A percentile compares a stretch with the other conserved stretches of the same genome.
These are phyloP conservation scores for Oryza punctata DNA, from an alignment of 176 grass and related monocot species.

Conservation along the genomic window DNA sequence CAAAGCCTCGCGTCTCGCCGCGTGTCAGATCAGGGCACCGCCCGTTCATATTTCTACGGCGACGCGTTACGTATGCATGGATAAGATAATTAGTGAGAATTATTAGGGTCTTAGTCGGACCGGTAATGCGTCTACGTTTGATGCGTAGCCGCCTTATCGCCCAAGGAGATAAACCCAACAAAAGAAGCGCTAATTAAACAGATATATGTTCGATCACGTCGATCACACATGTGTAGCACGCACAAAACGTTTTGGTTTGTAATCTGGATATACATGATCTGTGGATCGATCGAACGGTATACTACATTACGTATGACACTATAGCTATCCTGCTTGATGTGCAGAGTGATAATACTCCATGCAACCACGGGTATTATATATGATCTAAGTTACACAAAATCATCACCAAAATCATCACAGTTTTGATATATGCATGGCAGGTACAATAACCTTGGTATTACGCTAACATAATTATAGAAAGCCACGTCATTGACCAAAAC, in stretches of 20 bases:
- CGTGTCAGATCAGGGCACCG: conserved; percentile 3
- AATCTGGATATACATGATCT: background rate
- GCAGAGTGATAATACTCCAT: too few species aligned
- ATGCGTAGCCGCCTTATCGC: conserved; percentile 10
- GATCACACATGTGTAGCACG: conserved; percentile 4
- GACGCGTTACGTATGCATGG: background rate
- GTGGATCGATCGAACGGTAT: background rate
- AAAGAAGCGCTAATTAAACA: background rate
- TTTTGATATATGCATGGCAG: too few species aligned
- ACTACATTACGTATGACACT: too few species aligned
- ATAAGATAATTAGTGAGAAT: conserved; percentile 1
- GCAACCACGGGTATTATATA: too few species aligned
- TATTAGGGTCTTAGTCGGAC: conserved; percentile 2
- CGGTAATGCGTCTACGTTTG: conserved; percentile 26
- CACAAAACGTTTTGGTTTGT: conserved; percentile 22
- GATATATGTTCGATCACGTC: background rate
- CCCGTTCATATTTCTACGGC: background rate
- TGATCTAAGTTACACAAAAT: too few species aligned
- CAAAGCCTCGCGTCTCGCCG: conserved; percentile 26
- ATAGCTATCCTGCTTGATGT: too few species aligned
- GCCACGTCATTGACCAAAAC: too few species aligned
- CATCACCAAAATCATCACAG: too few species aligned
- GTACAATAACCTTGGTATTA: too few species aligned
- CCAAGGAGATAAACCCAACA: conserved; percentile 6
- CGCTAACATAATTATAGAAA: too few species aligned